These are phyloP conservation scores for Citeromyces matritensis DNA, from an alignment of 805 yeast genomes.

Conservation along the genomic window DNA sequence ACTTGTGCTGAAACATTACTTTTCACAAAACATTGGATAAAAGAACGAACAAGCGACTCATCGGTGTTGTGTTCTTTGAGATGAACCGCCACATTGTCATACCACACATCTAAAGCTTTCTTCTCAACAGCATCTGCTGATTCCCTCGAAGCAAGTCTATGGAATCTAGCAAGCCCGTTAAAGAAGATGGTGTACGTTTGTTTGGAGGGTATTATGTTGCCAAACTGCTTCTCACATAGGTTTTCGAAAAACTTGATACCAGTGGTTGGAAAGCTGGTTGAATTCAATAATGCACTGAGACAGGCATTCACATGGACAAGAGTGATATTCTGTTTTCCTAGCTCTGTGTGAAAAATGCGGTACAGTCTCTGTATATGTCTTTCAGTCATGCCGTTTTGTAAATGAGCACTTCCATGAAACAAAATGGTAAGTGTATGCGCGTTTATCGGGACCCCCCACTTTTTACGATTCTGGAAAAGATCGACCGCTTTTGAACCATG, in stretches of 20 bases:
- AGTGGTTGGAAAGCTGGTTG: conserved; percentile 20
- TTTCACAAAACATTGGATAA: neutral
- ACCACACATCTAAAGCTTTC: neutral
- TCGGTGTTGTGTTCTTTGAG: neutral
- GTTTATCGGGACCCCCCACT: conserved; percentile 42
- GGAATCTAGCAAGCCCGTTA: neutral
- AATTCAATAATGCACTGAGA: conserved; percentile 24
- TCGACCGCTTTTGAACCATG: conserved; percentile 33
- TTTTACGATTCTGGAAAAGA: conserved; percentile 37
- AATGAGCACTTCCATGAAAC: conserved; percentile 26
- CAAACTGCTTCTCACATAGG: conserved; percentile 7
- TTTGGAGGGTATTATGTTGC: conserved; percentile 14
- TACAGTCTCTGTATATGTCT: conserved; percentile 17
- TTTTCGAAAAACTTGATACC: conserved; percentile 18
- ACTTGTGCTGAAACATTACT: neutral
- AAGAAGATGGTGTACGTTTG: conserved; percentile 14
- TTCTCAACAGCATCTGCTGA: neutral
- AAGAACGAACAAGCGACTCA: neutral
- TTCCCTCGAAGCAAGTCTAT: neutral
- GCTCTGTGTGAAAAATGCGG: conserved; percentile 15
- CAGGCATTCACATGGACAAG: conserved; percentile 29
- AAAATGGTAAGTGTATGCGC: conserved; percentile 29
- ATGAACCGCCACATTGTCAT: neutral
- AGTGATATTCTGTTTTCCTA: conserved; percentile 15
- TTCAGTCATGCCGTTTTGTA: conserved; percentile 5